These are phyloP conservation scores for Tulasnella sp. DNA, from an alignment of 768 basidiomycete genomes.

Conservation along the genomic window DNA sequence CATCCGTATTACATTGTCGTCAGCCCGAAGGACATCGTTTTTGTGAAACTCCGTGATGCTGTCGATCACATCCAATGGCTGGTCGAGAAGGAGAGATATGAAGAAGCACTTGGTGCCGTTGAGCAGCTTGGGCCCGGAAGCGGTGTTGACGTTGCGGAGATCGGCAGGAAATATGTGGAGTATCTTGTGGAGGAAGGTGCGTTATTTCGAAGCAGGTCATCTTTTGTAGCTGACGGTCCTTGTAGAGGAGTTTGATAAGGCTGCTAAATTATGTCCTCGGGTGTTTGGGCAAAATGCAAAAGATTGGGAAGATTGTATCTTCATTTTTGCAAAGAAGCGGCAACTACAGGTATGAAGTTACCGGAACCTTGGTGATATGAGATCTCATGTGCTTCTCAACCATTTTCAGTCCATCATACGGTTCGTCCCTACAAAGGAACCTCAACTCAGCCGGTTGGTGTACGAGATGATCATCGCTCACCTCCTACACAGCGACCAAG, in stretches of 20 bases:
- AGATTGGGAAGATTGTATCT: conserved; percentile 95
- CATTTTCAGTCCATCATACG: conserved; percentile 66
- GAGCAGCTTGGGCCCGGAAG: conserved; percentile 44
- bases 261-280: conserved; percentile 70
- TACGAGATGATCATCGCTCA: conserved; percentile 94
- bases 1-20: conserved; percentile 53
- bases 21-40: conserved; percentile 74
- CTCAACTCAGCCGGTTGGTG: conserved; percentile 67
- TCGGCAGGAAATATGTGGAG: conserved; percentile 78
- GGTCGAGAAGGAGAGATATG: conserved; percentile 71
- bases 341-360: conserved; percentile 53
- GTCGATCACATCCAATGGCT: conserved; percentile 89
- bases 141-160: conserved; percentile 45
- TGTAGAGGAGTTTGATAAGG: conserved; percentile 57
- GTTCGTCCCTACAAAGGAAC: conserved; percentile 69
- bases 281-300: conserved; percentile 69
- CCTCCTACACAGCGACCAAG: conserved; percentile 64
- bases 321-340: conserved; percentile 68
- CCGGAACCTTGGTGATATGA: not conserved
- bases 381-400: not conserved
- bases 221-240: not conserved
- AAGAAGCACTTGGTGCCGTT: conserved; percentile 74
- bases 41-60: conserved; percentile 78
- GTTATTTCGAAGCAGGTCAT: conserved; percentile 16
- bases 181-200: conserved; percentile 72